Evolutionary conservation across 768 basidiomycete species (phyloP).

Genomic region (Russula vinacea): DNA sequence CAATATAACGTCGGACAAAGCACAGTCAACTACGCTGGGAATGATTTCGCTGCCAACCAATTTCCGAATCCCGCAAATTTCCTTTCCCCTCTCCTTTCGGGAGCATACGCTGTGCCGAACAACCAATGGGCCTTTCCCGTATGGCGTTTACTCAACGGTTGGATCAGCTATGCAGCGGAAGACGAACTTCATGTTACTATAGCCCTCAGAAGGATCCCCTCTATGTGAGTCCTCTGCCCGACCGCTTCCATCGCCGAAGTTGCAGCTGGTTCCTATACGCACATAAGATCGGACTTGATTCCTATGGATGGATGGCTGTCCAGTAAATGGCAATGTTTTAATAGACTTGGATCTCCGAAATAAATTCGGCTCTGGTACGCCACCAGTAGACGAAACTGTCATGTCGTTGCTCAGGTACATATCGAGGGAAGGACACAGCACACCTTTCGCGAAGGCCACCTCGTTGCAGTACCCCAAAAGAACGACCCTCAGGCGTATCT

Average conservation of each 20-base stretch:
- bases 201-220: constrained; percentile 7
- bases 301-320: neutral
- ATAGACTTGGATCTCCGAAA: too few species aligned
- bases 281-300: neutral
- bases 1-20: neutral
- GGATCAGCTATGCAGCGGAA: neutral
- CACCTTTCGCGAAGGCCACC: too few species aligned
- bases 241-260: neutral
- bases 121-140: neutral
- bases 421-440: too few species aligned
- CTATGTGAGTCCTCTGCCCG: neutral
- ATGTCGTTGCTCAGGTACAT: too few species aligned
- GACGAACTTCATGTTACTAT: constrained; percentile 10
- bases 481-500: too few species aligned
- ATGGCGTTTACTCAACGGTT: neutral
- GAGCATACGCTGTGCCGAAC: neutral
- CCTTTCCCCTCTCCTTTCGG: neutral
- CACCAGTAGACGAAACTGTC: too few species aligned
- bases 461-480: too few species aligned
- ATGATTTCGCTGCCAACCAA: neutral
- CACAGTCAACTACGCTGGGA: neutral
- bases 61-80: neutral
- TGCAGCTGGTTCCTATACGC: neutral
- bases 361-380: too few species aligned
- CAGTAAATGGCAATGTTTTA: too few species aligned